Evolutionary conservation across 2,329 filamentous ascomycete species (phyloP).

Genomic region (Dendryphion nanum): DNA sequence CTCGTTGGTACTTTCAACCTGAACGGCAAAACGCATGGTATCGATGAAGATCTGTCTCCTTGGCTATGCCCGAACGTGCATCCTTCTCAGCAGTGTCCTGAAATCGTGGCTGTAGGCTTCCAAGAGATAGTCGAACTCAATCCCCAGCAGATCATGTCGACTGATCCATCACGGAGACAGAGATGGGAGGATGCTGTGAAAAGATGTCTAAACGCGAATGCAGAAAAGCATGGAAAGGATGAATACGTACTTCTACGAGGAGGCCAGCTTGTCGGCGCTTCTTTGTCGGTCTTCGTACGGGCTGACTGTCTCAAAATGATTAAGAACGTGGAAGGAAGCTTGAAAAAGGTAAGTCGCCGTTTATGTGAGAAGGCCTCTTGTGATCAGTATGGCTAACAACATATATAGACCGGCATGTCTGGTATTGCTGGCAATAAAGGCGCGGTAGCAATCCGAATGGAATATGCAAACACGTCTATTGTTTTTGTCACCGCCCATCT

Average conservation of each 20-base stretch:
- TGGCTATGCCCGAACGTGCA: constrained; percentile 77
- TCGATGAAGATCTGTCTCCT: constrained; percentile 74
- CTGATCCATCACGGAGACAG: constrained; percentile 80
- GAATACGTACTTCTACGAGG: constrained; percentile 88
- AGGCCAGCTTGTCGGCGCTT: constrained; percentile 91
- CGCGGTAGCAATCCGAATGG: constrained; percentile 91
- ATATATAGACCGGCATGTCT: constrained; percentile 72
- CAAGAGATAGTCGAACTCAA: constrained; percentile 98
- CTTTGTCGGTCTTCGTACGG: constrained; percentile 87
- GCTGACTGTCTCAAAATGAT: constrained; percentile 74
- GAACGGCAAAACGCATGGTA: constrained; percentile 79
- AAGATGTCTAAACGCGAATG: constrained; percentile 70
- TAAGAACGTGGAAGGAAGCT: constrained; percentile 93
- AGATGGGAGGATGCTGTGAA: constrained; percentile 84
- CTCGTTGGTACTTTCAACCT: constrained; percentile 92
- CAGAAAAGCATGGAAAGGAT: constrained; percentile 63
- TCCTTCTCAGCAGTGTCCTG: constrained; percentile 62
- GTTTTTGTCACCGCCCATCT: constrained; percentile 97
- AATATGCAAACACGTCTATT: constrained; percentile 87
- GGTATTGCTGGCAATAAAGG: constrained; percentile 98
- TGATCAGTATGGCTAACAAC: constrained; percentile 14
- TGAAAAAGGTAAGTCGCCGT: constrained; percentile 69
- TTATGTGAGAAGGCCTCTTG: background rate
- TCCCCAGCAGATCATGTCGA: constrained; percentile 98
- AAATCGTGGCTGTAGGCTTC: constrained; percentile 87